Percentiles rank a stretch among this genome's conserved stretches.
phyloP scores from a whole-genome alignment of 2,329 filamentous ascomycete species.

The Raffaelea arxii region DNA sequence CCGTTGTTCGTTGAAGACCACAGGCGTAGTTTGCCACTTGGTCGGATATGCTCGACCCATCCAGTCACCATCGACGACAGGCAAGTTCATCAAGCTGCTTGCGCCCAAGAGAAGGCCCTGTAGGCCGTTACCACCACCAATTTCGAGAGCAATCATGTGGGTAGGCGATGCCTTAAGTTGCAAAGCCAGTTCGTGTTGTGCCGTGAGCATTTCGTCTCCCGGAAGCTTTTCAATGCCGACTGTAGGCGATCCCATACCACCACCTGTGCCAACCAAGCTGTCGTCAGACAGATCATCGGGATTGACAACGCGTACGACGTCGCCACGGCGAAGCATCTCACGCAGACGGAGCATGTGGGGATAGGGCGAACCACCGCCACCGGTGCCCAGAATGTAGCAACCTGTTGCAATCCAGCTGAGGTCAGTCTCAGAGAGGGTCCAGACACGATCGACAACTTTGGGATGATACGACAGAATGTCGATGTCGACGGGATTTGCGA shows the following conservation, averaged over 20 bases:
- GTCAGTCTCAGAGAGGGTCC: slow-evolving; percentile 50
- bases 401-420: slow-evolving; percentile 46
- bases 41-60: slow-evolving; percentile 48
- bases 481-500: not conserved
- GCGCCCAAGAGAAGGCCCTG: slow-evolving; percentile 47
- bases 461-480: slow-evolving; percentile 36
- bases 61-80: slow-evolving; percentile 44
- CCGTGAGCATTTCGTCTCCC: slow-evolving; percentile 44
- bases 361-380: slow-evolving; percentile 48
- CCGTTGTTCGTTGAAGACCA: slow-evolving; percentile 32
- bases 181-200: slow-evolving; percentile 41
- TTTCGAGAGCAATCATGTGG: slow-evolving; percentile 49
- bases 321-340: slow-evolving; percentile 39
- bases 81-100: slow-evolving; percentile 39
- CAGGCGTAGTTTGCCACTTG: slow-evolving; percentile 37
- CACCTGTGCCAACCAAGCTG: slow-evolving; percentile 44
- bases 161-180: too few species aligned
- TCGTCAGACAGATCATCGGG: slow-evolving; percentile 39
- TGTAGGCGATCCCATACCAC: slow-evolving; percentile 49
- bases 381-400: slow-evolving; percentile 52
- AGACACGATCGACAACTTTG: slow-evolving; percentile 37
- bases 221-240: slow-evolving; percentile 51
- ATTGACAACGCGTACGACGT: slow-evolving; percentile 40
- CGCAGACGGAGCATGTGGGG: slow-evolving; percentile 39
- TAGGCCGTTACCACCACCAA: slow-evolving; percentile 57